Evolutionary conservation across 2,329 filamentous ascomycete species (phyloP).

Genomic region (Didymellaceae sp.): DNA sequence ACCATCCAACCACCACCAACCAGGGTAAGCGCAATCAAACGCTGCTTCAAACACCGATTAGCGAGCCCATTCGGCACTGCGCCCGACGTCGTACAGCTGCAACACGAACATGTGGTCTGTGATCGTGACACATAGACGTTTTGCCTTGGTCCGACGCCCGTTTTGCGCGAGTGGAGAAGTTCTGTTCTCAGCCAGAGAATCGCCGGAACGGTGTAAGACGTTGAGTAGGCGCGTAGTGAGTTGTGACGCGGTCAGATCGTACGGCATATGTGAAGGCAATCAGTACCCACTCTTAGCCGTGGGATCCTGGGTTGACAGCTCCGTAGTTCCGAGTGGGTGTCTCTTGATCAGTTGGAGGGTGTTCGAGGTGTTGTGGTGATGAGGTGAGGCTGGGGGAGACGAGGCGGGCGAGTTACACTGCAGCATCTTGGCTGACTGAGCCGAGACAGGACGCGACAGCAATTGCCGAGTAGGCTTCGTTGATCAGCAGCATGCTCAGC

Average conservation of each 20-base stretch:
- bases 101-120: conserved; percentile 31
- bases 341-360: no score
- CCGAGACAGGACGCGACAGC: no score
- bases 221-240: not conserved
- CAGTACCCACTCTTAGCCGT: conserved; percentile 6
- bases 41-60: not conserved
- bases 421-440: no score
- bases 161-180: not conserved
- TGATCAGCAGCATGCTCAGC: no score
- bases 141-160: not conserved
- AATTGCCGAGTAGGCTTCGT: no score
- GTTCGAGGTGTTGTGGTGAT: no score
- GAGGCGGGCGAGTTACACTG: no score
- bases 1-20: not conserved
- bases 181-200: not conserved
- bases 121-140: conserved; percentile 9
- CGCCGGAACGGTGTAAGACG: not conserved
- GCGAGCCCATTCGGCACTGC: conserved; percentile 13
- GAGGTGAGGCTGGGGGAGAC: no score
- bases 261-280: conserved; percentile 14
- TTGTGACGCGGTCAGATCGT: not conserved
- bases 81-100: conserved; percentile 10
- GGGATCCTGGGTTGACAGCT: conserved; percentile 16
- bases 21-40: not conserved
- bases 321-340: conserved; percentile 11